A percentile compares a stretch with the other conserved stretches of the same genome.
Conservation (phyloP, 169 alveolate species). For the Eimeria necatrix region DNA sequence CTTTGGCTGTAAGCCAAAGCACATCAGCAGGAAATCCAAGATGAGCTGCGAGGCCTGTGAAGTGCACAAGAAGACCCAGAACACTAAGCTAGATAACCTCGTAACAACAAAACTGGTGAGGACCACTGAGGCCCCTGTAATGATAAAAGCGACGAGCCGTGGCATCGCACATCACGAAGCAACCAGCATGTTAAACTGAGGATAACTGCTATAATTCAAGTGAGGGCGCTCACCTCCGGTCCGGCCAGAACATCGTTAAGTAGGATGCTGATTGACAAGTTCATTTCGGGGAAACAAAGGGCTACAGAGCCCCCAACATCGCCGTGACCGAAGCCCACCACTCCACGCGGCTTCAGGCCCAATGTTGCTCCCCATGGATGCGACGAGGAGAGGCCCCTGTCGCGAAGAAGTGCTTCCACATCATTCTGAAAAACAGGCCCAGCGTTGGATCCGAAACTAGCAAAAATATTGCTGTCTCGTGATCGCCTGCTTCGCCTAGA, state of each 20-base stretch:
- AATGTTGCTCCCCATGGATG: constrained; percentile 70
- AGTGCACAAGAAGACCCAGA: background rate
- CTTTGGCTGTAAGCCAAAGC: constrained; percentile 82
- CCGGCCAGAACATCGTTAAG: constrained; percentile 87
- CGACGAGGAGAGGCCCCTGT: constrained; percentile 44
- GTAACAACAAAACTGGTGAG: too few relatives aligned
- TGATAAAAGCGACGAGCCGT: too few relatives aligned
- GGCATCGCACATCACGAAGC: too few relatives aligned
- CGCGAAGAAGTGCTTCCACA: constrained; percentile 58
- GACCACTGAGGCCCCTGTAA: too few relatives aligned
- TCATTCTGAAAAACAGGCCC: constrained; percentile 6
- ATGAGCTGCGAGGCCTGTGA: constrained; percentile 79
- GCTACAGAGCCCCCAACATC: constrained; percentile 85
- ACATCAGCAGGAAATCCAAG: constrained; percentile 76
- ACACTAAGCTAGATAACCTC: too few relatives aligned
- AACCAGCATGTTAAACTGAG: too few relatives aligned
- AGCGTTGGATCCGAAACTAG: background rate
- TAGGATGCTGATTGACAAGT: constrained; percentile 83
- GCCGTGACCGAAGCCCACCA: constrained; percentile 85
- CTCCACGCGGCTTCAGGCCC: constrained; percentile 63
- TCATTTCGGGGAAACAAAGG: constrained; percentile 84
- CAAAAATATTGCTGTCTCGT: background rate
- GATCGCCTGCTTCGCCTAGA: constrained; percentile 13
- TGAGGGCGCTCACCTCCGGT: constrained; percentile 68
- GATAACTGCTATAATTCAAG: background rate